Evolutionary conservation across 2,329 filamentous ascomycete genomes (phyloP).

Genomic region (Fusarium sp.): DNA sequence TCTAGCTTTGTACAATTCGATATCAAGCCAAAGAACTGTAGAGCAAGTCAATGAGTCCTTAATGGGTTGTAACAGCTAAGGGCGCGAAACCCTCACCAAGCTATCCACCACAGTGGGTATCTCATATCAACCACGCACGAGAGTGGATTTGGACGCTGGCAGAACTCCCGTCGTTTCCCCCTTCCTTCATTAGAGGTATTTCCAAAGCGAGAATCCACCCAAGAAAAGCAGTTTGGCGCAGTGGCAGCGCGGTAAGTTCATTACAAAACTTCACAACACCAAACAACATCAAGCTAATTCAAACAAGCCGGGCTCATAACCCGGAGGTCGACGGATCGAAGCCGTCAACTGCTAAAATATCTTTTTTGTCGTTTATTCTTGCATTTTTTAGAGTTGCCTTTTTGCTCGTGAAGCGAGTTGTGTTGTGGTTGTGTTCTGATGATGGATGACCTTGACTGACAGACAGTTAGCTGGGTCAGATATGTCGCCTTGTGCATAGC

Average conservation of each 20-base stretch:
- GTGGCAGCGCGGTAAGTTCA: constrained; percentile 26
- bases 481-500: background rate
- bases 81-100: background rate
- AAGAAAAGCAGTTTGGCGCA: constrained; percentile 34
- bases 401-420: background rate
- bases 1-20: too few relatives aligned
- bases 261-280: too few relatives aligned
- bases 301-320: constrained; percentile 38
- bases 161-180: background rate
- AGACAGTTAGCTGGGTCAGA: background rate
- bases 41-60: background rate
- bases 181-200: background rate
- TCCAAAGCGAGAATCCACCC: background rate
- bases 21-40: too few relatives aligned
- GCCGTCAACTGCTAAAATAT: constrained; percentile 29
- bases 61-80: background rate
- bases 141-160: background rate
- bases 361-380: background rate
- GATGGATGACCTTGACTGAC: background rate
- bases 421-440: background rate
- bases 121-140: background rate
- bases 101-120: background rate
- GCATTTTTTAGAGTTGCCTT: background rate
- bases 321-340: constrained; percentile 37
- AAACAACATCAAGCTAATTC: background rate